Base-by-base conservation (phyloP, 1,284 basidiomycete genomes). In the Rhodotorula sp. region DNA sequence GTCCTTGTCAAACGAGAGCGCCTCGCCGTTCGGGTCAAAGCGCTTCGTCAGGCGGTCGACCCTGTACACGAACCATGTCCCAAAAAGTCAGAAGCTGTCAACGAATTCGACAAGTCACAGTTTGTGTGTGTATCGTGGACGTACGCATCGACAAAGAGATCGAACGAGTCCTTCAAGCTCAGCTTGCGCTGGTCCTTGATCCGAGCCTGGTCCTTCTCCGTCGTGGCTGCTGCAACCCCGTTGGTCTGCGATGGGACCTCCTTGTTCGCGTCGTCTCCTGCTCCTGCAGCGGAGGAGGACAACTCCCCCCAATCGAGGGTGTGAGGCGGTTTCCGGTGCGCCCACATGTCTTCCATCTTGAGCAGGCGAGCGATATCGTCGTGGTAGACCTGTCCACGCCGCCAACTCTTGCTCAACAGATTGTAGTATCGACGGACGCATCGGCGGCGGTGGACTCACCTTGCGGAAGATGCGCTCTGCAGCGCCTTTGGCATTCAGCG, bases 261-360 rank as follows among this genome's bases (percentile, higher is more conserved):
- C 38, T 15, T 34, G 31, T 15, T 31, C 62, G 12, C 38, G 18
- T 34, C 26, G 14, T 7, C 50, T 52, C n/a, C 50, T 16, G 10
- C n/a, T 23, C 6, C 86, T 84, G 26, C 85, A 34, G 34, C 34
- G 34, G 34, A 34, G 88, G 55, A 86, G 83, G 79, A 86, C 77
- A 97, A 90, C 3, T 82, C 81, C 23, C 90, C 88, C 77, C 89
- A 94, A 69, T 92, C 88, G 48, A 99, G 86, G 1, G 95, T 89
- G 0, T 86, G 87, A 0, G 97, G 97, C 73, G 89, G 90, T 34
- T 88, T 86, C 43, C 97, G 87, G 15, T 89, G 86, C 60, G 88
- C 89, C 97, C 97, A 99, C 94, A 99, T 98, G 78, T 98, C 95
- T n/a, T 89, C 84, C 97, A 99, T 99, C 19, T 87, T 87, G 19